Base-by-base conservation (phyloP, 2,329 filamentous ascomycete species). In the Paramyrothecium roridum region DNA sequence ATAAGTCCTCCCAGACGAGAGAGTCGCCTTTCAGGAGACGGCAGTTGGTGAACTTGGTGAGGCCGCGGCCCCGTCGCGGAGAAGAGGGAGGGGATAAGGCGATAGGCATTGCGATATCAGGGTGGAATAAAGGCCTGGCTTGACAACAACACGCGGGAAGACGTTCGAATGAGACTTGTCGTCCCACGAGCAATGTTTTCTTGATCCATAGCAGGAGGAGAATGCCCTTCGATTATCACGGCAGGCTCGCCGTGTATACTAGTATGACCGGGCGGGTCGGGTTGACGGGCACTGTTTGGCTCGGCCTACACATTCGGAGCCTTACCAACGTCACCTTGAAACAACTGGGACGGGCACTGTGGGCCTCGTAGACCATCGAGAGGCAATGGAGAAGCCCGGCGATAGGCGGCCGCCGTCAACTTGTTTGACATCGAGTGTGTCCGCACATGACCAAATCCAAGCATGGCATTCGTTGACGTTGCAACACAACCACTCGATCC, bases 31-130 rank as follows among this genome's bases (percentile, higher is more conserved):
- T 86, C 56, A 93, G 79, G 23, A 96, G 77, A 52, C 88, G 86
- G 69, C 92, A 96, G 75, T 96, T 96, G 66, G 90, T 95, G 70
- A 96, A 89, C 70, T 93, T 95, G 67, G 89, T 92, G 68, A 96
- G 33, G 26, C 49, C 49, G 13, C n/a, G 87, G 65, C 80, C 80
- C 59, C 79, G 78, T 33, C 65, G 73, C 50, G 72, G 72, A 52
- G 61, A 62, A 46, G 58, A 59, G 23, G 67, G 67, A 61, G 68
- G 69, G 11, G 71, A 72, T 56, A 76, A 59, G n/a, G 78, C 75
- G 55, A 77, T 78, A 46, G 80, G 80, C 75, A 82, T 83, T 48
- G 62, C 74, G 48, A 6, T 23, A 56, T 50, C 48, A 48, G 54
- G 52, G 37, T 40, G 48, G 53, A 21, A 43, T 37, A 46, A 52